Conservation (phyloP, 371 early-diverging fungal species). For the Syncephalastrum monosporum region DNA sequence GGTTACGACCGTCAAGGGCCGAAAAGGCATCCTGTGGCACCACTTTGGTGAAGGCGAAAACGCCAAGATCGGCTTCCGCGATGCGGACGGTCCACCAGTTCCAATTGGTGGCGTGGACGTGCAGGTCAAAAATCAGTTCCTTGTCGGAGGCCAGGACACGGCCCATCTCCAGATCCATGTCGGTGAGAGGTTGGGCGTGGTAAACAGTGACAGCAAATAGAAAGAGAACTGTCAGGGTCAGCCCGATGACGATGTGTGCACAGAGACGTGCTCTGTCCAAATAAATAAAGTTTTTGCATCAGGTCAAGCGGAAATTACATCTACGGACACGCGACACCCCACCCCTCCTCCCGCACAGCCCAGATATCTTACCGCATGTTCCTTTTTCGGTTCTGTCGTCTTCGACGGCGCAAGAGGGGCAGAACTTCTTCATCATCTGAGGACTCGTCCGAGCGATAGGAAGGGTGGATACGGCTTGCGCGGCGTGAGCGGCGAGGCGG, state of each 20-base stretch:
- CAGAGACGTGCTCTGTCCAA: too few relatives aligned
- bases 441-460: too few relatives aligned
- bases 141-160: conserved; percentile 61
- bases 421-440: too few relatives aligned
- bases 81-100: conserved; percentile 55
- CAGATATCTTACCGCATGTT: too few relatives aligned
- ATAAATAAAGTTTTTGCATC: too few relatives aligned
- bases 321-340: not conserved
- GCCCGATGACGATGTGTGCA: not conserved
- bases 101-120: conserved; percentile 49
- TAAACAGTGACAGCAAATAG: conserved; percentile 15
- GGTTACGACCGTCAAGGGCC: not conserved
- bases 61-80: conserved; percentile 52
- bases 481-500: not conserved
- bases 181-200: conserved; percentile 24
- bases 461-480: not conserved
- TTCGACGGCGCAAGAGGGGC: too few relatives aligned
- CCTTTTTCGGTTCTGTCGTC: too few relatives aligned
- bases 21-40: conserved; percentile 8
- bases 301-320: too few relatives aligned
- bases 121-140: conserved; percentile 60
- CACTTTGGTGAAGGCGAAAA: conserved; percentile 53
- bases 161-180: conserved; percentile 33
- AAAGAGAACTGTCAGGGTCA: conserved; percentile 6
- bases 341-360: too few relatives aligned